phyloP scores from a whole-genome alignment of 2,329 filamentous ascomycete genomes.

The Sodiomyces alkalinus region DNA sequence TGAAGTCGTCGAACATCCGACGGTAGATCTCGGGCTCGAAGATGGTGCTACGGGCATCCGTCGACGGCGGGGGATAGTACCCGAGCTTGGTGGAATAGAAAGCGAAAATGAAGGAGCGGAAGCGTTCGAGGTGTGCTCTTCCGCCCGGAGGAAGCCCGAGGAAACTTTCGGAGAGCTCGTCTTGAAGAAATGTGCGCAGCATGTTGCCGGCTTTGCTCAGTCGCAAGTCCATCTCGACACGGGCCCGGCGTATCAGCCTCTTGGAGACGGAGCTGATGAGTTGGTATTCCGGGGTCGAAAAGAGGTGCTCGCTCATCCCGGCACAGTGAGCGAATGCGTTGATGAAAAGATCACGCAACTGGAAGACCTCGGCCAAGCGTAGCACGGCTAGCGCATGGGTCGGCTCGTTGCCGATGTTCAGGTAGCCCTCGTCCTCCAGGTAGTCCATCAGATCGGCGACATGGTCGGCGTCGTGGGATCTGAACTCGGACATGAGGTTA shows the following conservation, averaged over 20 bases:
- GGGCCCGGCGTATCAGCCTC: constrained; percentile 47
- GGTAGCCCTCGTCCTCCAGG: constrained; percentile 53
- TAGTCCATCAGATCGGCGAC: constrained; percentile 48
- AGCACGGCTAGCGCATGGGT: constrained; percentile 55
- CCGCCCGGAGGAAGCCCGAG: constrained; percentile 48
- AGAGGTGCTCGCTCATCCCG: constrained; percentile 54
- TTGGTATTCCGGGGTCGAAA: constrained; percentile 43
- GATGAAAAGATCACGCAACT: constrained; percentile 49
- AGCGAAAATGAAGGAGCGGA: constrained; percentile 50
- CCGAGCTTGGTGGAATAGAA: constrained; percentile 55
- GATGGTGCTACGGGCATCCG: constrained; percentile 22
- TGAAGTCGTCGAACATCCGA: constrained; percentile 54
- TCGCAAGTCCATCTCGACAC: constrained; percentile 48
- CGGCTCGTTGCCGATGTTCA: constrained; percentile 48
- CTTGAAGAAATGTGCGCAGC: constrained; percentile 52
- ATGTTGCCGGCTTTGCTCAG: constrained; percentile 41
- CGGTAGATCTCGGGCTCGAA: constrained; percentile 45
- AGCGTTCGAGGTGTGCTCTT: constrained; percentile 55
- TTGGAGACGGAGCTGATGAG: constrained; percentile 37
- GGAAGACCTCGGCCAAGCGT: constrained; percentile 51
- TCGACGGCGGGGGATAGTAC: constrained; percentile 50
- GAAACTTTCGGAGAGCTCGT: constrained; percentile 51
- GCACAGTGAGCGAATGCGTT: constrained; percentile 65
- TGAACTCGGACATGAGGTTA: constrained; percentile 47
- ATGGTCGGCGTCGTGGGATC: constrained; percentile 38